These are phyloP conservation scores for Trichoderma sp. DNA, from an alignment of 2,329 filamentous ascomycete genomes.

Conservation along the genomic window DNA sequence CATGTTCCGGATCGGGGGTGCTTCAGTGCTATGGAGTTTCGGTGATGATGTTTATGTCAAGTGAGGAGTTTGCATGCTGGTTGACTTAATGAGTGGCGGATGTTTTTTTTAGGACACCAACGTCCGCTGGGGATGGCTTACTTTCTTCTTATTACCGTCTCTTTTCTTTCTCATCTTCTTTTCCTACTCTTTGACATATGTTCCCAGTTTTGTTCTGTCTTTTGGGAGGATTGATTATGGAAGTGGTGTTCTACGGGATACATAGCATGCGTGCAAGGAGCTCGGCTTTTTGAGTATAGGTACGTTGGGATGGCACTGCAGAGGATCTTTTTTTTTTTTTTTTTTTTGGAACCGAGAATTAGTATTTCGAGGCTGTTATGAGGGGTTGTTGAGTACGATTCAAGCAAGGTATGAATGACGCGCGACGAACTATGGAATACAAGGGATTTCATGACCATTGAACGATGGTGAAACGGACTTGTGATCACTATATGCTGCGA, in stretches of 20 bases:
- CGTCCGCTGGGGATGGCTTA: neutral
- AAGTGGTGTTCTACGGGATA: conserved; percentile 26
- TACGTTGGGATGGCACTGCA: conserved; percentile 23
- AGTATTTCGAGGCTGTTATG: neutral
- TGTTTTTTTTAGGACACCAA: neutral
- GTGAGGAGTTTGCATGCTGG: neutral
- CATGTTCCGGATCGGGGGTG: conserved; percentile 85
- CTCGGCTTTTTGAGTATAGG: conserved; percentile 24
- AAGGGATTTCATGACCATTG: conserved; percentile 1
- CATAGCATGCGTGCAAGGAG: conserved; percentile 27
- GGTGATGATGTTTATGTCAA: conserved; percentile 38
- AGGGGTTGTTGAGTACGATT: neutral
- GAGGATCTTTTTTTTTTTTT: neutral
- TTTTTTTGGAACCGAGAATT: conserved; percentile 23
- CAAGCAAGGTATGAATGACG: neutral
- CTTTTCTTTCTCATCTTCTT: neutral
- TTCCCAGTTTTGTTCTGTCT: neutral
- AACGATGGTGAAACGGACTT: no score
- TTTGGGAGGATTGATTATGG: conserved; percentile 8
- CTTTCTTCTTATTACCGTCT: neutral
- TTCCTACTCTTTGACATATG: neutral
- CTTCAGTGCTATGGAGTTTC: conserved; percentile 83
- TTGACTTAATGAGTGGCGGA: conserved; percentile 9
- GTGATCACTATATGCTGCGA: conserved; percentile 5
- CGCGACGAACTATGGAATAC: conserved; percentile 21